Conservation (phyloP, 2,329 filamentous ascomycete genomes). For the Sclerotinia spermophila region DNA sequence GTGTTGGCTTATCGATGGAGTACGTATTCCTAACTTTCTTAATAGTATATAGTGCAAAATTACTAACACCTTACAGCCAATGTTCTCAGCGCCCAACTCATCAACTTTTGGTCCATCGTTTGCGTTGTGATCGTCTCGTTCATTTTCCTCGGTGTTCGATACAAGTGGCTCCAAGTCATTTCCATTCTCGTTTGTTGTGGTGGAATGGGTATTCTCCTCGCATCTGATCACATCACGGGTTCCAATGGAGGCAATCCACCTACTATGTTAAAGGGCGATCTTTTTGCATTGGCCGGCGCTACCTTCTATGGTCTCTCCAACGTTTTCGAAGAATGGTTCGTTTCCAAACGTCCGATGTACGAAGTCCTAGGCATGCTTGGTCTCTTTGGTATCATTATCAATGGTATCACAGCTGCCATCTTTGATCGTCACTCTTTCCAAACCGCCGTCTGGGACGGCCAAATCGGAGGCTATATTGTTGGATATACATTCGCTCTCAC, state of each 20-base stretch:
- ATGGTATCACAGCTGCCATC: constrained; percentile 83
- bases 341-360: constrained; percentile 80
- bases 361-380: constrained; percentile 91
- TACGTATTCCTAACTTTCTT: not conserved
- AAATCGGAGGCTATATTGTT: constrained; percentile 76
- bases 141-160: constrained; percentile 78
- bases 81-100: constrained; percentile 85
- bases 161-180: constrained; percentile 77
- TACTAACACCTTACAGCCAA: constrained; percentile 55
- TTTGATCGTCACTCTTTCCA: constrained; percentile 78
- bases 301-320: constrained; percentile 90
- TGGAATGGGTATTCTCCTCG: constrained; percentile 82
- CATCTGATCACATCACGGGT: constrained; percentile 79
- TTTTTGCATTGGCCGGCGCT: constrained; percentile 86
- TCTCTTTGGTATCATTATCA: constrained; percentile 85
- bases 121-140: constrained; percentile 86
- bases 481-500: constrained; percentile 82
- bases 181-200: constrained; percentile 90
- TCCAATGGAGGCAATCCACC: constrained; percentile 62
- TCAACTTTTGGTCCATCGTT: constrained; percentile 98
- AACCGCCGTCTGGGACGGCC: constrained; percentile 58
- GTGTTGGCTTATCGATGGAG: constrained; percentile 78
- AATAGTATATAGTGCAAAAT: not conserved
- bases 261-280: constrained; percentile 83
- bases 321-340: constrained; percentile 91